These are phyloP conservation scores for Aspergillus fumigatus DNA, from an alignment of 2,329 filamentous ascomycete genomes.

Conservation along the genomic window DNA sequence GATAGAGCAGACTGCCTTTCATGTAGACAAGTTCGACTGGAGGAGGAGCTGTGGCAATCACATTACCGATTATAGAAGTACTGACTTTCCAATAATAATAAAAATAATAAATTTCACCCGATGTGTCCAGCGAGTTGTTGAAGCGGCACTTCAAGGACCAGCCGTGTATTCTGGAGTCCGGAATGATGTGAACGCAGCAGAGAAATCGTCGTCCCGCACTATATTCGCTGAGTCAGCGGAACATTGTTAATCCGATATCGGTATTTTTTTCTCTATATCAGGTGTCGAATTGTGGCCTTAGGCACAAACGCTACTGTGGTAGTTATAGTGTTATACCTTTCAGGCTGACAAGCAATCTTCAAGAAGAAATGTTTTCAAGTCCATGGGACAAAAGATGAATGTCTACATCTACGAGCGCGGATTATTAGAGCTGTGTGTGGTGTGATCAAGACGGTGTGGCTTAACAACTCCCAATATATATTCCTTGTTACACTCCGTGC, in stretches of 20 bases:
- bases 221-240: background rate
- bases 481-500: too few species aligned
- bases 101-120: conserved; percentile 19
- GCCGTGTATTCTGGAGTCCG: conserved; percentile 42
- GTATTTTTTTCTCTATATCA: background rate
- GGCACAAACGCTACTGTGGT: background rate
- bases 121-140: conserved; percentile 12
- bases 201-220: conserved; percentile 31
- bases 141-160: conserved; percentile 37
- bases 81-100: conserved; percentile 14
- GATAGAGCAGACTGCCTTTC: background rate
- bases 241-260: background rate
- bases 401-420: too few species aligned
- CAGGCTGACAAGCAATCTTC: background rate
- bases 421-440: too few species aligned
- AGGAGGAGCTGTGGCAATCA: background rate
- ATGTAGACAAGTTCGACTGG: background rate
- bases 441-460: too few species aligned
- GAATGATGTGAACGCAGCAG: conserved; percentile 36
- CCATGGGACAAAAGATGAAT: too few species aligned
- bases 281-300: background rate
- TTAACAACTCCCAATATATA: too few species aligned
- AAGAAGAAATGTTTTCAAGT: background rate
- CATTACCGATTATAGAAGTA: conserved; percentile 1
- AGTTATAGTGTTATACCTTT: too few species aligned